Evolutionary conservation across 2,329 filamentous ascomycete species (phyloP), one percentile per base, ranked within the genome.

Genomic region (Apiospora saccharicola): DNA sequence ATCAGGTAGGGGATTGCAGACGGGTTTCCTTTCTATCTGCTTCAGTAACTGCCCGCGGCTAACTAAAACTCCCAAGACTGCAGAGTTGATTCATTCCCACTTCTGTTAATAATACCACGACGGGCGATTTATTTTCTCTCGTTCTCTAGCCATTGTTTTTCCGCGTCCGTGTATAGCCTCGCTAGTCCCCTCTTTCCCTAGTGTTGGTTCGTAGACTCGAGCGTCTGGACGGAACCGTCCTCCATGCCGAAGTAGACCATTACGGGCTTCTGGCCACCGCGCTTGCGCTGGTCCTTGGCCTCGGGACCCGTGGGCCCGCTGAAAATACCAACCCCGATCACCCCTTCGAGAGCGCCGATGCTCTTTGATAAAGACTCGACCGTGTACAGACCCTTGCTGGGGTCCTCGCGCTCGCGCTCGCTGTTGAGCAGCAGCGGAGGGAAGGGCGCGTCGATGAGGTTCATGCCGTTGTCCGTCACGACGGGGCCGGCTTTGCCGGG

Each of bases 201-300:
- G n/a, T 68, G 13, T 19, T 19, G 8, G n/a, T 19, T 43, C 6
- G 19, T 68, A 10, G 41, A 16, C 67, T 75, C 78, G 53, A 77
- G 72, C 3, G 76, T 81, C 78, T 91, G 84, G 19, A 93, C 91
- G 14, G 85, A 86, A 4, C 93, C 93, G 79, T 94, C 93, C 64
- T 92, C 89, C 90, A 96, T 93, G 47, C 96, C 96, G 83, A 98
- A 99, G 85, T 98, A 99, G 34, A 94, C 95, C 41, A 95, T 95
- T 16, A 98, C 89, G 0, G 96, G 96, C 84, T 96, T 97, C 85
- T 98, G 94, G 0, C 94, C 95, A 78, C 87, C 83, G 8, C 41
- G 12, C 75, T 90, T 87, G 72, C 88, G 85, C 71, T 88, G 72
- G 46, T 77, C 76, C 26, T 79, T 85, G 57, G 88, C 89, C 81